These are phyloP conservation scores for Rubroboletus pulcherrimus DNA, from an alignment of 768 basidiomycete species.

Conservation along the genomic window DNA sequence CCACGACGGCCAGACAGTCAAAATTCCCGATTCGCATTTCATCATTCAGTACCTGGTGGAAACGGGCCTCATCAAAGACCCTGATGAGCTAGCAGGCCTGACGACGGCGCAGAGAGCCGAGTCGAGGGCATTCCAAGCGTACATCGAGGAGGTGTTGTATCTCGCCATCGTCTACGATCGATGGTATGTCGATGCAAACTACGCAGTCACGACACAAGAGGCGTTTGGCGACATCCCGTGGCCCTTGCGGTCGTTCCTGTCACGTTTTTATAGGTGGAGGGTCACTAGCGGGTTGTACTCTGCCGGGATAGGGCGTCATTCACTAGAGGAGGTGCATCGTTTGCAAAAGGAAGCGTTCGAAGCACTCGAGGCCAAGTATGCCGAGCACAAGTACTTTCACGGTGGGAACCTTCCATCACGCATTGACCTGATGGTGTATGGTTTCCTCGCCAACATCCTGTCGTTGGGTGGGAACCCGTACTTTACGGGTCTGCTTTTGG, in stretches of 20 bases:
- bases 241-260: constrained; percentile 21
- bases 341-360: constrained; percentile 30
- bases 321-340: constrained; percentile 29
- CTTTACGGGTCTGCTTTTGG: constrained; percentile 21
- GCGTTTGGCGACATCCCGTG: constrained; percentile 13
- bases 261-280: constrained; percentile 23
- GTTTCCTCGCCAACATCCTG: constrained; percentile 31
- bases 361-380: constrained; percentile 29
- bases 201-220: constrained; percentile 9
- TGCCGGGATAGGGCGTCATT: constrained; percentile 31
- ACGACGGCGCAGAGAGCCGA: constrained; percentile 29
- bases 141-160: constrained; percentile 31
- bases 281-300: constrained; percentile 14
- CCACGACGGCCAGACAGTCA: constrained; percentile 17
- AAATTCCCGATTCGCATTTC: constrained; percentile 32
- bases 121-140: constrained; percentile 34
- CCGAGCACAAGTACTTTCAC: constrained; percentile 25
- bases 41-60: constrained; percentile 31
- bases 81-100: constrained; percentile 25
- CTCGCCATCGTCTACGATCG: constrained; percentile 27
- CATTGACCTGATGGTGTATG: constrained; percentile 30
- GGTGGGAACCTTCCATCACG: constrained; percentile 24
- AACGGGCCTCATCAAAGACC: constrained; percentile 23
- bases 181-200: constrained; percentile 31
- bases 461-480: constrained; percentile 24